phyloP scores from a whole-genome alignment of 495 filamentous ascomycete genomes.

The Jackrogersella minutella region DNA sequence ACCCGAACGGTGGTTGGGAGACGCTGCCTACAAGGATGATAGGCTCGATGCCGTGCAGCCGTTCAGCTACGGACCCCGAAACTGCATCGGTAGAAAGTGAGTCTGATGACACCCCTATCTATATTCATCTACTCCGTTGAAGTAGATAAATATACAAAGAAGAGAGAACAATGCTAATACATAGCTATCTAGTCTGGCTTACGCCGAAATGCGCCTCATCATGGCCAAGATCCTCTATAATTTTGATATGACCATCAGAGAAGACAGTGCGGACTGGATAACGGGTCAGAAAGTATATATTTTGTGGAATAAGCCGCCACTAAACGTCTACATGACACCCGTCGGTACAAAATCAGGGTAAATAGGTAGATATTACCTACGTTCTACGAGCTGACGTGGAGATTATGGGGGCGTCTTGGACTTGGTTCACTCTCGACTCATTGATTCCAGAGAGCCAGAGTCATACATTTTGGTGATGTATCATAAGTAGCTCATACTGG shows the following conservation, averaged over 20 bases:
- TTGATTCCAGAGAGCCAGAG: too few relatives aligned
- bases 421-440: too few relatives aligned
- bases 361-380: background rate
- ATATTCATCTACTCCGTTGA: too few relatives aligned
- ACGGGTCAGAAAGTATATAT: constrained; percentile 37
- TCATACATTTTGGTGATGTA: too few relatives aligned
- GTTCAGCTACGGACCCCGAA: constrained; percentile 62
- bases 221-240: constrained; percentile 56
- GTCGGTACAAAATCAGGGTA: constrained; percentile 22
- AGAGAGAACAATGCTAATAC: background rate
- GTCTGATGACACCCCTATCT: too few relatives aligned
- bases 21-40: constrained; percentile 51
- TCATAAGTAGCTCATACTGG: too few relatives aligned
- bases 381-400: too few relatives aligned
- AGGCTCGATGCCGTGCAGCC: constrained; percentile 53
- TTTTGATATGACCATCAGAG: constrained; percentile 56
- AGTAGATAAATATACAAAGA: too few relatives aligned
- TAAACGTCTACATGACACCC: constrained; percentile 45
- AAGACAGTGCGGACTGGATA: constrained; percentile 49
- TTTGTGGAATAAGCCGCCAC: constrained; percentile 50
- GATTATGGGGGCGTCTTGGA: too few relatives aligned
- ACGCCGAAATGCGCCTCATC: constrained; percentile 57
- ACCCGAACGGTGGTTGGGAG: constrained; percentile 59
- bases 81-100: constrained; percentile 52
- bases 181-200: constrained; percentile 49